A percentile compares a stretch with the other conserved stretches of the same genome.
phyloP scores from a whole-genome alignment of 2,329 filamentous ascomycete genomes.

The Phialophora expanda region DNA sequence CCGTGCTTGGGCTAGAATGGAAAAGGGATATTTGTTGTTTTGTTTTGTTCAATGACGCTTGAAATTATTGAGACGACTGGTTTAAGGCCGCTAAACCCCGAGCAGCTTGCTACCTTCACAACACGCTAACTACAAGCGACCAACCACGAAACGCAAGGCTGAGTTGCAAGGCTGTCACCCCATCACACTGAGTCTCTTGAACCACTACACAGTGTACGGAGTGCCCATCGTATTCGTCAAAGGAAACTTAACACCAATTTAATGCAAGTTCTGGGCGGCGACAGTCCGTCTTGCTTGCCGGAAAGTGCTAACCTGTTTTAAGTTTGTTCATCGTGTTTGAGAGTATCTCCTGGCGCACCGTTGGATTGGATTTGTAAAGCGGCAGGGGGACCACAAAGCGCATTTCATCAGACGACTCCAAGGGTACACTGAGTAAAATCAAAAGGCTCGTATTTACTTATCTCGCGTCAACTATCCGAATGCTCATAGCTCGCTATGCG shows the following conservation, averaged over 20 bases:
- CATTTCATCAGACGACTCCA: neutral
- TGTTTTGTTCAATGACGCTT: constrained; percentile 10
- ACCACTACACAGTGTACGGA: neutral
- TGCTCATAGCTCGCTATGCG: neutral
- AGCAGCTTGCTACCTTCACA: neutral
- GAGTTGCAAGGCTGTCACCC: neutral
- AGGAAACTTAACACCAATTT: no score
- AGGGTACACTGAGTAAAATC: neutral
- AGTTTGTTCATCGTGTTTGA: no score
- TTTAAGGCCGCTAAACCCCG: constrained; percentile 8
- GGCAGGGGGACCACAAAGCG: no score
- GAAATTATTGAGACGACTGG: neutral
- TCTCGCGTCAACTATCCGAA: neutral
- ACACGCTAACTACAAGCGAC: neutral
- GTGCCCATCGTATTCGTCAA: no score
- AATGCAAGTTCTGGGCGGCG: no score
- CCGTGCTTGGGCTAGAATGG: neutral
- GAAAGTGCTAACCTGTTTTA: no score
- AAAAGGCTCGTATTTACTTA: neutral
- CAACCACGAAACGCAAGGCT: neutral
- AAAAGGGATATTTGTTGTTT: neutral
- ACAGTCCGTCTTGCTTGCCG: no score
- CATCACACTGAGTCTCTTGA: neutral
- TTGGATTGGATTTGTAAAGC: no score
- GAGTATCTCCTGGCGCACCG: no score